Evolutionary conservation across 352 stramenopile species (phyloP), one percentile per base, ranked within the genome.

Genomic region (Blastocystis sp.): DNA sequence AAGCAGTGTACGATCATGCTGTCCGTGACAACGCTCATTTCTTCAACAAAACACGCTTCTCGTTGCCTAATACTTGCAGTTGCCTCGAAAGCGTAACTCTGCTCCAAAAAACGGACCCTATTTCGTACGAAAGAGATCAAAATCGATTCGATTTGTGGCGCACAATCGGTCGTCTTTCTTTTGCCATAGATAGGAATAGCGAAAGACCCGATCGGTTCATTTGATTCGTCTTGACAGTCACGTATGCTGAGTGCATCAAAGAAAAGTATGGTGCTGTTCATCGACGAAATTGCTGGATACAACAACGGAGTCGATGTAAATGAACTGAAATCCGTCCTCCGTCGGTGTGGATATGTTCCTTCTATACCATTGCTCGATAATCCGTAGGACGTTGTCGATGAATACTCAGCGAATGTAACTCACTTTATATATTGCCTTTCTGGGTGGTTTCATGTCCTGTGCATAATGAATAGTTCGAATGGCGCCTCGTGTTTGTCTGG

Each of bases 291-390:
- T 45, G 61, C 65, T 84, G 74, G 74, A 34, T 84, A 43, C 48
- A 84, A 84, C 52, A 84, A 62, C 53, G 74, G 74, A 38, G 9
- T 84, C 48, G 60, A 84, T 69, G 74, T 84, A 28, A n/a, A 70
- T 14, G n/a, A 84, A 53, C 74, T 84, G n/a, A 84, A 84, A 23
- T 21, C 38, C 1, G 45, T 69, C 28, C 56, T 84, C 7, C 38
- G 74, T n/a, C 38, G 43, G 28, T 34, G 40, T 17, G 74, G 74
- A 23, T 67, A 59, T 69, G 74, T 84, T 69, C 9, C 11, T 5
- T 23, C 2, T 34, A 67, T 69, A 38, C 14, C 14, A 56, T 38
- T 41, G 11, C 3, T 38, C 48, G 40, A 41, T 52, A 7, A 56
- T 66, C 23, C 14, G n/a, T 84, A 84, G 74, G 52, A 17, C 69